Conservation (phyloP, 305 asterid species). For the Striga hermonthica region DNA sequence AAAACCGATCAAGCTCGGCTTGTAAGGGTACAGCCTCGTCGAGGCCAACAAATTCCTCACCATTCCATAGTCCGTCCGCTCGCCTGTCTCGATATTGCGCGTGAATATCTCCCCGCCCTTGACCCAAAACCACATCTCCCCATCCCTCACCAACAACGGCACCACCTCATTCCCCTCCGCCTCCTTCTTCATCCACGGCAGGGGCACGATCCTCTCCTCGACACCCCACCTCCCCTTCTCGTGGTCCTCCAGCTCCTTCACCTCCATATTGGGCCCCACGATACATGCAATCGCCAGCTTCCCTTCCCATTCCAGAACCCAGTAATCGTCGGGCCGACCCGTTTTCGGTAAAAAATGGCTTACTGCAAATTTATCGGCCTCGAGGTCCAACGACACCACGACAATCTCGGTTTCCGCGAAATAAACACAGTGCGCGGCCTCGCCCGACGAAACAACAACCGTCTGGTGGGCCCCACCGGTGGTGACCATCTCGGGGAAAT, state of each 20-base stretch:
- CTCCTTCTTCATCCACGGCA: slow-evolving; percentile 21
- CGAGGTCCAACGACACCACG: slow-evolving; percentile 23
- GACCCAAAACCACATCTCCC: slow-evolving; percentile 32
- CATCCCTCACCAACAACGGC: slow-evolving; percentile 24
- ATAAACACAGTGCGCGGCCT: slow-evolving; percentile 23
- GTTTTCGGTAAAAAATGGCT: not conserved
- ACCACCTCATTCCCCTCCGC: not conserved
- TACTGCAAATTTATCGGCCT: slow-evolving; percentile 20
- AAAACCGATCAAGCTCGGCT: not conserved
- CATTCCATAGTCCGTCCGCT: too few species aligned
- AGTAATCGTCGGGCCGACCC: not conserved
- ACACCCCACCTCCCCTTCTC: slow-evolving; percentile 30
- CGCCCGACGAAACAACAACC: slow-evolving; percentile 18
- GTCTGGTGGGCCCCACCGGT: not conserved
- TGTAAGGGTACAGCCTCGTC: not conserved
- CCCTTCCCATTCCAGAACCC: slow-evolving; percentile 34
- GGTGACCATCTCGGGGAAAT: not conserved
- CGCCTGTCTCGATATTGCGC: not conserved
- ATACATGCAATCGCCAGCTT: slow-evolving; percentile 23
- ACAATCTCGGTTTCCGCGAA: not conserved
- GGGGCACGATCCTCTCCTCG: slow-evolving; percentile 5
- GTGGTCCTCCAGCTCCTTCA: slow-evolving; percentile 30
- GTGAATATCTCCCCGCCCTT: not conserved
- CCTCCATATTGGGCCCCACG: slow-evolving; percentile 19
- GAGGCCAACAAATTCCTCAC: not conserved